phyloP scores from a whole-genome alignment of 2,329 filamentous ascomycete genomes.

The Diplocarpon mali region DNA sequence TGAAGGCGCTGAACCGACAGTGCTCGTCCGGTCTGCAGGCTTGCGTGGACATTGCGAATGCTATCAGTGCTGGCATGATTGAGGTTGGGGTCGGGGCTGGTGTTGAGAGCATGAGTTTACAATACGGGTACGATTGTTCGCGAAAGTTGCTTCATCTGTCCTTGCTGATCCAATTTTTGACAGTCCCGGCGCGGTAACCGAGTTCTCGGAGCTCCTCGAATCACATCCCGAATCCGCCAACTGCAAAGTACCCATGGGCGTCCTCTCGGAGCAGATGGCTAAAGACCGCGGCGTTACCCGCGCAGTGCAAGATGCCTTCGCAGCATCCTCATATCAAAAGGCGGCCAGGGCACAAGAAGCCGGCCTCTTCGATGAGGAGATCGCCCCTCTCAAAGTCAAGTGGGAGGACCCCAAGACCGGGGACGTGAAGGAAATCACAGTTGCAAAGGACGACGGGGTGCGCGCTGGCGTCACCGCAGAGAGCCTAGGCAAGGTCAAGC shows the following conservation, averaged over 20 bases:
- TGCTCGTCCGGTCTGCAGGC: conserved; percentile 91
- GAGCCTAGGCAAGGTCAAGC: conserved; percentile 78
- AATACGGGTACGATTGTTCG: conserved; percentile 63
- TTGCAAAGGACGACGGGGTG: conserved; percentile 79
- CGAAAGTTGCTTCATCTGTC: neutral
- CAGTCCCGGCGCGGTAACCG: conserved; percentile 72
- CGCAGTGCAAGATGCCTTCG: conserved; percentile 77
- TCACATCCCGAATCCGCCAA: conserved; percentile 72
- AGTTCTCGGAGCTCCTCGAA: conserved; percentile 87
- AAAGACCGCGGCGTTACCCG: conserved; percentile 67
- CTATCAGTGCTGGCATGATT: conserved; percentile 85
- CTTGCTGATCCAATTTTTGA: neutral
- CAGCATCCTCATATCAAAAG: conserved; percentile 86
- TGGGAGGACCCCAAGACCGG: conserved; percentile 85
- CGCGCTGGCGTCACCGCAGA: conserved; percentile 77
- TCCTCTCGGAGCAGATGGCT: conserved; percentile 90
- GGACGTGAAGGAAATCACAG: conserved; percentile 72
- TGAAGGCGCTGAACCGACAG: conserved; percentile 84
- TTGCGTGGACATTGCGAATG: conserved; percentile 87
- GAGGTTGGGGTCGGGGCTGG: conserved; percentile 89
- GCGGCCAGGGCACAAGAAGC: conserved; percentile 72
- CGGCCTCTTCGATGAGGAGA: conserved; percentile 90
- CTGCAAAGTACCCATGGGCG: conserved; percentile 97
- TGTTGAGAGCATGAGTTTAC: conserved; percentile 88
- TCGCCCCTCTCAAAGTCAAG: conserved; percentile 74